Evolutionary conservation across 1,139 yeast species (phyloP).

Genomic region (Yamadazyma triangularis): DNA sequence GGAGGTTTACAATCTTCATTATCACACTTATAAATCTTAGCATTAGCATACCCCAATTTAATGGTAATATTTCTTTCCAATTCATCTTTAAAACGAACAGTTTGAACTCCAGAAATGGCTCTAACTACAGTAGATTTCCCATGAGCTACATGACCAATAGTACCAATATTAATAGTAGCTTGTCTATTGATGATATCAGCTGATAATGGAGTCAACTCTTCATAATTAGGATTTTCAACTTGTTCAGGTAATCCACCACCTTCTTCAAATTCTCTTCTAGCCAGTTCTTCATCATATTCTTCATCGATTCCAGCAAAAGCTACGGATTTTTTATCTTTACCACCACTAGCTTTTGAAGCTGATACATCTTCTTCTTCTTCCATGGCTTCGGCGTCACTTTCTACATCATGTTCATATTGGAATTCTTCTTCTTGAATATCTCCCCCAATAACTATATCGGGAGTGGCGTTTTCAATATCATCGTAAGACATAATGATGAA

Average conservation of each 20-base stretch:
- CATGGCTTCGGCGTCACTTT: constrained; percentile 48
- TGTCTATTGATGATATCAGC: constrained; percentile 97
- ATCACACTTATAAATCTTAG: constrained; percentile 93
- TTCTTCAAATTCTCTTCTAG: constrained; percentile 85
- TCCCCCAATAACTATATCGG: constrained; percentile 83
- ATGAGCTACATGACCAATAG: constrained; percentile 99
- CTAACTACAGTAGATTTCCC: constrained; percentile 98
- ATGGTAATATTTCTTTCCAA: constrained; percentile 98
- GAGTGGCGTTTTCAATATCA: constrained; percentile 82
- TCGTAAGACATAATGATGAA: constrained; percentile 46
- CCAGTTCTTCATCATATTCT: constrained; percentile 56
- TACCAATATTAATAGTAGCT: constrained; percentile 98
- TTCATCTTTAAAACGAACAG: constrained; percentile 98
- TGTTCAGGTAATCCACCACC: constrained; percentile 99
- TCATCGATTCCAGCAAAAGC: constrained; percentile 76
- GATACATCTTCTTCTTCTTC: constrained; percentile 32
- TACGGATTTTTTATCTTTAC: constrained; percentile 62
- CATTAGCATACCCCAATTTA: constrained; percentile 97
- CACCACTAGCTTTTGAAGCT: constrained; percentile 28
- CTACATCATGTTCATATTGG: constrained; percentile 42
- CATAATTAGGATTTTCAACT: constrained; percentile 82
- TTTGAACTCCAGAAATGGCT: constrained; percentile 98
- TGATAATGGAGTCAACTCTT: constrained; percentile 75
- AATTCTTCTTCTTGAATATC: constrained; percentile 38
- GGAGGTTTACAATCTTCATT: constrained; percentile 89